Conservation (phyloP, 2,329 filamentous ascomycete species). For the Ascochyta rabiei region DNA sequence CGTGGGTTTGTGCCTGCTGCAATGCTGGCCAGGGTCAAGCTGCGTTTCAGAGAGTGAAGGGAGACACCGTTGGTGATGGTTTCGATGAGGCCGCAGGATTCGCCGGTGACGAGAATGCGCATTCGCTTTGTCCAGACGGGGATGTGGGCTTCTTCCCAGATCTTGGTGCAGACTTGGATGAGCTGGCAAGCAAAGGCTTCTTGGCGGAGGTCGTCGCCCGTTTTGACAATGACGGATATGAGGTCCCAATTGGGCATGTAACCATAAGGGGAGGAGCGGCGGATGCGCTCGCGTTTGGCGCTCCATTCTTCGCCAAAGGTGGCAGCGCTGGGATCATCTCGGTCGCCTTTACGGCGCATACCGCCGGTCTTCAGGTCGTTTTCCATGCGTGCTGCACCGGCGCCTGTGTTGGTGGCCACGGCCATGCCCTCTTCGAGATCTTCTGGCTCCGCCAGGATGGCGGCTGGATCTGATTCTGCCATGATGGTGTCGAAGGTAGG, state of each 20-base stretch:
- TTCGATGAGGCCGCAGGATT: constrained; percentile 83
- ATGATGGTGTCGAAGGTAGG: constrained; percentile 85
- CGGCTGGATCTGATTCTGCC: constrained; percentile 67
- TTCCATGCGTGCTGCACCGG: constrained; percentile 83
- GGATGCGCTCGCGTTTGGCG: constrained; percentile 81
- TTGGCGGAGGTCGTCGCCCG: constrained; percentile 79
- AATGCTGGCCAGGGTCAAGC: constrained; percentile 75
- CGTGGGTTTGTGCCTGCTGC: constrained; percentile 75
- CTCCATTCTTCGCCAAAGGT: constrained; percentile 89
- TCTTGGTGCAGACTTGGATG: constrained; percentile 79
- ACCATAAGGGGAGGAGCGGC: constrained; percentile 81
- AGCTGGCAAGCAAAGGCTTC: constrained; percentile 88
- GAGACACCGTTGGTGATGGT: constrained; percentile 89
- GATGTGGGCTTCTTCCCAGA: constrained; percentile 76
- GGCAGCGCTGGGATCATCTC: constrained; percentile 83
- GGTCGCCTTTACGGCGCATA: constrained; percentile 78
- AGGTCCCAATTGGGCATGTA: constrained; percentile 93
- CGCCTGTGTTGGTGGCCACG: constrained; percentile 67
- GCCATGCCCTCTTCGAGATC: constrained; percentile 63
- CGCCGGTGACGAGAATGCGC: constrained; percentile 84
- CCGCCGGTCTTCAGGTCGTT: constrained; percentile 88
- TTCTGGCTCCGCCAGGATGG: constrained; percentile 55
- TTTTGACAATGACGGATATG: constrained; percentile 86
- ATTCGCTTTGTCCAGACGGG: constrained; percentile 89
- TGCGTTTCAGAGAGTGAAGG: constrained; percentile 83